phyloP scores from a whole-genome alignment of 495 filamentous ascomycete genomes.

The Penicillium ochrochloron region DNA sequence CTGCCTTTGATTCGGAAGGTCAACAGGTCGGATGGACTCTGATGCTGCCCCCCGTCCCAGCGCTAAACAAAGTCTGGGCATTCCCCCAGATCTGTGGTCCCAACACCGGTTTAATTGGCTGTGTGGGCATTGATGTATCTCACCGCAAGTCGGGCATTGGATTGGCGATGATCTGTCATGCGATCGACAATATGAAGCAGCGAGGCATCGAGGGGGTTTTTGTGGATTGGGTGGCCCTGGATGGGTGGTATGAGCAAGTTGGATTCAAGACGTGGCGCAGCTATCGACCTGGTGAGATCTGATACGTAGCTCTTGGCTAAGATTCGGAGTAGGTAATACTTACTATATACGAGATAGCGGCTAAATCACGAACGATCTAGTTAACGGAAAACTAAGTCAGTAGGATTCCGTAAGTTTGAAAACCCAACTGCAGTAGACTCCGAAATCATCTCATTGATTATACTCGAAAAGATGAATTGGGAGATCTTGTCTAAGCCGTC shows the following conservation, averaged over 20 bases:
- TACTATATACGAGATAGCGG: too few relatives aligned
- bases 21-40: conserved; percentile 56
- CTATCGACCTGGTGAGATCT: conserved; percentile 44
- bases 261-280: conserved; percentile 51
- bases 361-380: too few relatives aligned
- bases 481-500: too few relatives aligned
- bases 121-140: conserved; percentile 51
- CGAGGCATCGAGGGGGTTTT: conserved; percentile 53
- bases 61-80: conserved; percentile 47
- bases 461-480: too few relatives aligned
- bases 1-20: conserved; percentile 45
- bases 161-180: conserved; percentile 51
- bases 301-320: conserved; percentile 5
- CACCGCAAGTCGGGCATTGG: conserved; percentile 50
- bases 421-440: too few relatives aligned
- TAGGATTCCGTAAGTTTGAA: too few relatives aligned
- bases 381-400: too few relatives aligned
- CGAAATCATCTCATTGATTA: not conserved
- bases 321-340: too few relatives aligned
- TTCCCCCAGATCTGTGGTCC: conserved; percentile 51
- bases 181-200: conserved; percentile 54
- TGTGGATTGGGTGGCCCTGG: conserved; percentile 55
- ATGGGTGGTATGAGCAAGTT: conserved; percentile 56
- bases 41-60: conserved; percentile 44
- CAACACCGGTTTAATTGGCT: conserved; percentile 54